Base-by-base conservation (phyloP, 2,329 filamentous ascomycete species). In the Amesomyces nigricolor region DNA sequence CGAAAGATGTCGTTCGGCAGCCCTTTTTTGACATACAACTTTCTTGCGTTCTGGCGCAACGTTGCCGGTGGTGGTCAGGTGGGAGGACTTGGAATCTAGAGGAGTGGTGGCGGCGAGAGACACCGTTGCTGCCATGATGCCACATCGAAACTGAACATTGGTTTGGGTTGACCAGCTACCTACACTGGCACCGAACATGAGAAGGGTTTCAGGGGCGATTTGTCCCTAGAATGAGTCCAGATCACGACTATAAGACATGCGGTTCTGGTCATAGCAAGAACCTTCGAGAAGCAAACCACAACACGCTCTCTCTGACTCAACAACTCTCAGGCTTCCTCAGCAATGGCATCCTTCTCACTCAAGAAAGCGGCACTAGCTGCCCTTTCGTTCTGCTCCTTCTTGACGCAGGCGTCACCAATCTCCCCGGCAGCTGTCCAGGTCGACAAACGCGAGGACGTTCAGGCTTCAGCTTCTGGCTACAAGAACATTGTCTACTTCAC, bases 401-500 rank as follows among this genome's bases (percentile, higher is more conserved):
- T 58, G 13, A 37, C 48, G 2, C n/a, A 46, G 9, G 55, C 50
- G 17, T 42, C 51, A 4, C 55, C 61, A 1, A 11, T 59, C 13
- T 40, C 57, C 8, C 19, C 46, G 2, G 8, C 38, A 7, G 47
- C 51, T 9, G 35, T 8, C 8, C 26, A 42, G 5, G 26, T 58
- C 11, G 26, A 50, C 19, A 47, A 37, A 6, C 47, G 58, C 26
- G 40, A 49, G 40, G 22, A 26, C 22, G 22, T 26, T 26, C 22
- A 26, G 22, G 22, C 22, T 26, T 26, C 22, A 26, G 42, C 51
- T 0, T 51, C 66, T 10, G 62, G 65, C 5, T 75, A 74, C 57
- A 71, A 73, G 57, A 78, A 78, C 61, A 66, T 73, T 2, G 75
- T 73, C 9, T 78, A 76, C 60, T 77, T 76, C 53, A 72, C 71